A percentile compares a stretch with the other conserved stretches of the same genome.
Conservation (phyloP, 805 yeast species). For the Candida boleticola region DNA sequence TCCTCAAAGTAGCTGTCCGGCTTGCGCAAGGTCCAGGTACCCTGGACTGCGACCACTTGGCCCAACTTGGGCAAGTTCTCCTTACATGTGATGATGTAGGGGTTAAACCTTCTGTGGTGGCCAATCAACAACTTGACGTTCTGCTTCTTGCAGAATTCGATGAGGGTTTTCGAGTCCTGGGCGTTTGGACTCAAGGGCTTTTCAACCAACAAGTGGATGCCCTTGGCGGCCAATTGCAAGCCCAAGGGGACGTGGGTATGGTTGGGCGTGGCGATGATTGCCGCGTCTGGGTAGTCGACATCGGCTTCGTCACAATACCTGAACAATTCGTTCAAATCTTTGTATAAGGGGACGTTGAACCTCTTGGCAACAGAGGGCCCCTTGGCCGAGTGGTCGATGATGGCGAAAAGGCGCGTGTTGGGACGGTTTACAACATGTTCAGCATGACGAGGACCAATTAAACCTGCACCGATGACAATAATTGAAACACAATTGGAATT, state of each 20-base stretch:
- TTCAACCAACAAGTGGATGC: conserved; percentile 35
- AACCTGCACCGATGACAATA: conserved; percentile 38
- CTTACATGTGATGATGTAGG: conserved; percentile 34
- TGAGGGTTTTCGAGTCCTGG: conserved; percentile 29
- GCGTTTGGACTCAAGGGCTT: conserved; percentile 34
- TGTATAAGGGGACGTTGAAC: conserved; percentile 21
- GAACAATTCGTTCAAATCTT: conserved; percentile 22
- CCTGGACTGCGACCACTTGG: conserved; percentile 34
- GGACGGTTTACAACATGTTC: conserved; percentile 25
- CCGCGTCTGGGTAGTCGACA: conserved; percentile 31
- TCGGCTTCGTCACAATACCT: conserved; percentile 15
- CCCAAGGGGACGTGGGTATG: conserved; percentile 34
- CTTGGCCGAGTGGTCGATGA: conserved; percentile 32
- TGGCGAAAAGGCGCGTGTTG: conserved; percentile 26
- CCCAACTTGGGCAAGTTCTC: conserved; percentile 28
- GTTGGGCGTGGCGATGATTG: conserved; percentile 40
- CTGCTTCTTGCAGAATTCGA: conserved; percentile 18
- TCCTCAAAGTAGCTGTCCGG: conserved; percentile 31
- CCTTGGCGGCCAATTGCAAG: conserved; percentile 28
- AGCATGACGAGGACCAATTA: conserved; percentile 43
- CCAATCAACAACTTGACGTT: conserved; percentile 34
- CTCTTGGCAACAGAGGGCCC: conserved; percentile 24
- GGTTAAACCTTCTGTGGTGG: conserved; percentile 41
- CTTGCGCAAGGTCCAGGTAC: conserved; percentile 37
- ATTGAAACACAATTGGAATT: conserved; percentile 12